These are phyloP conservation scores for Fagopyrum homotropicum DNA, from an alignment of 148 eudicot species.

Conservation along the genomic window DNA sequence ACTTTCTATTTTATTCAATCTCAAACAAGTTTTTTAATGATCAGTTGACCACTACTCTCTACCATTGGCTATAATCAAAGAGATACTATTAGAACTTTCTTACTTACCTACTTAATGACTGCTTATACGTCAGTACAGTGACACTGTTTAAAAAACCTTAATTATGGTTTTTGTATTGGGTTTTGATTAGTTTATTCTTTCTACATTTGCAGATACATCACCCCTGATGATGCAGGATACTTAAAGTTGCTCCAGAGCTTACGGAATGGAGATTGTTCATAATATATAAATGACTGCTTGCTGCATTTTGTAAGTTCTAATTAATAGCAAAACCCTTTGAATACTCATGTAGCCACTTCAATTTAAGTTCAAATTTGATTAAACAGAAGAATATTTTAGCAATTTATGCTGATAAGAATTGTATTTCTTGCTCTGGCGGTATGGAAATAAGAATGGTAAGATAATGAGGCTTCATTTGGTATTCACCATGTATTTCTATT, in stretches of 20 bases:
- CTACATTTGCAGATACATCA: slow-evolving; percentile 49
- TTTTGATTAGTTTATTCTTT: not conserved
- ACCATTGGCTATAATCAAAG: not conserved
- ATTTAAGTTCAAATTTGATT: not conserved
- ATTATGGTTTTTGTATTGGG: not conserved
- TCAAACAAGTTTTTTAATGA: not conserved
- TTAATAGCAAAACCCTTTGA: not conserved
- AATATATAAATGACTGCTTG: not conserved
- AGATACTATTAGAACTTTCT: not conserved
- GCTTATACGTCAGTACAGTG: not conserved
- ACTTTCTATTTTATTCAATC: not conserved
- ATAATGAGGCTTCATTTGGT: no score
- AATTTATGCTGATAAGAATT: not conserved
- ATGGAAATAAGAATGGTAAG: no score
- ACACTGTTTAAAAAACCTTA: not conserved
- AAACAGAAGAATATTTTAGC: not conserved
- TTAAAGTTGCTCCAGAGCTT: slow-evolving; percentile 62
- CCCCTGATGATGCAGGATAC: slow-evolving; percentile 70
- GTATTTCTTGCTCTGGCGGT: not conserved
- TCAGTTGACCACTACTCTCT: not conserved
- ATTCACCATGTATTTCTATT: no score
- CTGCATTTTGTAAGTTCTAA: not conserved
- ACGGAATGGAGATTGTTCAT: slow-evolving; percentile 10
- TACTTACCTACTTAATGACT: not conserved
- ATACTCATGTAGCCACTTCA: not conserved